Base-by-base conservation (phyloP, 164 flowering plant genomes). In the Saururus chinensis region DNA sequence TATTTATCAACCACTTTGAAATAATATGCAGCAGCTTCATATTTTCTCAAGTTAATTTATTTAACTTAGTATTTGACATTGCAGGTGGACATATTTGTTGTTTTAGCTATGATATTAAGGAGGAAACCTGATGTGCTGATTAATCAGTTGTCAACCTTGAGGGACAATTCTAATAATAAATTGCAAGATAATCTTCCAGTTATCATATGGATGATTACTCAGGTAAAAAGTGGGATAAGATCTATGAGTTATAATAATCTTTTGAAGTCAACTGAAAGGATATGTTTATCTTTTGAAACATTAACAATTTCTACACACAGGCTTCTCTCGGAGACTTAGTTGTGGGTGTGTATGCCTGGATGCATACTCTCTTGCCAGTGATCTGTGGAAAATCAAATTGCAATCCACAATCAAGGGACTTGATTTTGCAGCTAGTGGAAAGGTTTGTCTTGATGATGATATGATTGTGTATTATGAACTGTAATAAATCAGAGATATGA, bases 141-240 rank as follows among this genome's bases (percentile, higher is more conserved):
- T 37, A 68, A 66, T 66, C 16, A 81, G 35, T 61, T 85, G 69
- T 84, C 90, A 51, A 71, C 21, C 19, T 24, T 90, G 73, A 82
- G 73, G 71, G 89, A 85, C 48, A 77, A 77, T 59, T 41, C 82
- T 25, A 89, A 84, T 66, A 84, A 86, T 76, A 86, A 81, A 68
- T 96, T 95, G 59, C 98, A 86, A 68, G 96, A 93, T 73, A 89
- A 88, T 72, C 89, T 93, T 66, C 86, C 96, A 40, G 75, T 93
- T 40, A 67, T 72, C 9, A 65, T 78, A n/a, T 93, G 98, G 98
- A 65, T 85, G 77, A 72, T 83, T 63, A 64, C 77, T 70, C 98
- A 93, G 96, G 98, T 90, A 62, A 69, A 57, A 19, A 30, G 9
- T 1, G 9, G 53, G 35, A 53, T 9, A 12, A 45, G 17, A 12